A percentile compares a stretch with the other conserved stretches of the same genome.
Evolutionary conservation across 1,139 yeast species (phyloP).

Genomic region (Pichia sp.): DNA sequence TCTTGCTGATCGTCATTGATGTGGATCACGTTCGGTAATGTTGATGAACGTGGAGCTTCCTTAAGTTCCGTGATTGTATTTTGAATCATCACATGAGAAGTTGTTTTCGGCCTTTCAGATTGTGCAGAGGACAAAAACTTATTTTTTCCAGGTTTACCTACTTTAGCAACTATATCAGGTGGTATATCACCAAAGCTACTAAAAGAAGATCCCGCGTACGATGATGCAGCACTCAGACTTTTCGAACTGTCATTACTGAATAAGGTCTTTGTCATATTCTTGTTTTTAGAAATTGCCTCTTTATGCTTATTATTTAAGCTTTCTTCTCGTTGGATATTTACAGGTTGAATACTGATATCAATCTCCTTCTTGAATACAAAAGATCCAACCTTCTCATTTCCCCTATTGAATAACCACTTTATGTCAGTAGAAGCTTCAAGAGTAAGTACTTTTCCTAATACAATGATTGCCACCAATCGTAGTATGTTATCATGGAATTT

Average conservation of each 20-base stretch:
- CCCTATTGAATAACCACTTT: slow-evolving; percentile 20
- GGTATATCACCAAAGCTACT: slow-evolving; percentile 11
- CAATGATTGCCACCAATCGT: slow-evolving; percentile 33
- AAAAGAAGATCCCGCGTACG: slow-evolving; percentile 17
- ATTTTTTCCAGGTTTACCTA: slow-evolving; percentile 8
- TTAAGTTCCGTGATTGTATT: too few species aligned
- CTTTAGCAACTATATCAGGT: slow-evolving; percentile 10
- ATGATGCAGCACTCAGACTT: neutral
- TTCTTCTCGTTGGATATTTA: too few species aligned
- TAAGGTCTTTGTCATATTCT: too few species aligned
- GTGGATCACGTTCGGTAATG: neutral
- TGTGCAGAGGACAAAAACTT: too few species aligned
- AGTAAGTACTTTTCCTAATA: slow-evolving; percentile 29
- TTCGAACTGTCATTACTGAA: neutral
- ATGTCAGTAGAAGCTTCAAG: slow-evolving; percentile 30
- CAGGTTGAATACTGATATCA: too few species aligned
- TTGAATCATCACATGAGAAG: neutral
- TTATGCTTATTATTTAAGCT: too few species aligned
- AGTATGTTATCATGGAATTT: slow-evolving; percentile 30
- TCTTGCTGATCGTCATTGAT: neutral
- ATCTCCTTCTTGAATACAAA: too few species aligned
- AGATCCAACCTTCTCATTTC: slow-evolving; percentile 4
- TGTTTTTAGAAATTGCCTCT: too few species aligned
- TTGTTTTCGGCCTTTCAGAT: slow-evolving; percentile 4
- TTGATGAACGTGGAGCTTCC: too few species aligned